These are phyloP conservation scores for Tuber umbilicatum DNA, from an alignment of 495 filamentous ascomycete species.

Conservation along the genomic window DNA sequence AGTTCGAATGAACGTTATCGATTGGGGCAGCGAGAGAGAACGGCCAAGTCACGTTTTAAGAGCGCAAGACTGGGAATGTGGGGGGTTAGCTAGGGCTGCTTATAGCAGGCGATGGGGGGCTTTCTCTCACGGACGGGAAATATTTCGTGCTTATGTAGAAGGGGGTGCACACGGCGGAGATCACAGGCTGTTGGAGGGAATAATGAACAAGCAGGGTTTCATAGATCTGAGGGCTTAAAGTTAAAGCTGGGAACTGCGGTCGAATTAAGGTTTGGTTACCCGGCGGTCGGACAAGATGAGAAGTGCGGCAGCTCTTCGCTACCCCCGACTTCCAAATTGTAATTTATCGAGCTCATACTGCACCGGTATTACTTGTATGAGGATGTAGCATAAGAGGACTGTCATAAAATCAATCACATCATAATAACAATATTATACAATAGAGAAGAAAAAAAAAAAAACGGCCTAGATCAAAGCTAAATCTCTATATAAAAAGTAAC, in stretches of 20 bases:
- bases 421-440: neutral
- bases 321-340: neutral
- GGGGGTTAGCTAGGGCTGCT: neutral
- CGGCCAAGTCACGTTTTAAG: neutral
- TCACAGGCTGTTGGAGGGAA: neutral
- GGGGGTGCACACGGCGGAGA: neutral
- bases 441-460: neutral
- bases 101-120: neutral
- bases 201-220: neutral
- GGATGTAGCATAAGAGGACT: neutral
- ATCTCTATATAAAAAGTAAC: neutral
- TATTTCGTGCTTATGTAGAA: neutral
- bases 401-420: neutral
- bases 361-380: neutral
- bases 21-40: neutral
- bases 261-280: slow-evolving; percentile 1
- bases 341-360: neutral
- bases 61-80: neutral
- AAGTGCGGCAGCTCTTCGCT: neutral
- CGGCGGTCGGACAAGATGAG: neutral
- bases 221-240: neutral
- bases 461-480: neutral
- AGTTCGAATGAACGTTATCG: slow-evolving; percentile 7
- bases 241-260: neutral
- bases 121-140: neutral